Conservation (phyloP, 352 stramenopile genomes). For the Phytophthora cryptogea region DNA sequence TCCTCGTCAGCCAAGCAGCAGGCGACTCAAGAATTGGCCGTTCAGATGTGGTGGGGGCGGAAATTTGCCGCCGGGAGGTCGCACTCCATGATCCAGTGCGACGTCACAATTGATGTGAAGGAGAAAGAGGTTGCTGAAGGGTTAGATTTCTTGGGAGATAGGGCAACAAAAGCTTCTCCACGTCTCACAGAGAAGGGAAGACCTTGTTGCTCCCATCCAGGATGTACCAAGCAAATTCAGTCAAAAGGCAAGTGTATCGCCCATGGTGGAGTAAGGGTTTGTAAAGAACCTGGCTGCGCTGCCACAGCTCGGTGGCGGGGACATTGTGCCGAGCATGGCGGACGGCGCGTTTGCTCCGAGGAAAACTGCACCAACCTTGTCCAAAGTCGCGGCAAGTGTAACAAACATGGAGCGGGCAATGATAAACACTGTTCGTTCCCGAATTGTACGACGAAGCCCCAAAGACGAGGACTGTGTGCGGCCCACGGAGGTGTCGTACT, state of each 20-base stretch:
- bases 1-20: conserved; percentile 14
- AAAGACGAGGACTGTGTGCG: conserved; percentile 26
- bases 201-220: conserved; percentile 17
- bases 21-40: conserved; percentile 11
- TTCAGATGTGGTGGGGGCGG: conserved; percentile 12
- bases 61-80: conserved; percentile 16
- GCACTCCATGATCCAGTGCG: conserved; percentile 30
- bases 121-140: background rate
- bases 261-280: conserved; percentile 23
- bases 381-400: conserved; percentile 19
- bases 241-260: conserved; percentile 30
- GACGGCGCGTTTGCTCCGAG: conserved; percentile 15
- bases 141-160: conserved; percentile 4
- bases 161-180: background rate
- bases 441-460: conserved; percentile 16
- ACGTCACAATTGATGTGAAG: conserved; percentile 6
- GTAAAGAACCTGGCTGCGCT: conserved; percentile 16
- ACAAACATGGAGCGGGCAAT: conserved; percentile 13
- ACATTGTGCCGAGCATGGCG: conserved; percentile 21
- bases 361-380: conserved; percentile 20
- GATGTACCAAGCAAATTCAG: conserved; percentile 27
- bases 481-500: conserved; percentile 18
- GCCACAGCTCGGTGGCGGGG: conserved; percentile 11
- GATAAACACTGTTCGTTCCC: conserved; percentile 19
- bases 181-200: conserved; percentile 2